Percentiles rank a stretch among this genome's conserved stretches.
Conservation (phyloP, 2,329 filamentous ascomycete genomes). For the Claviceps pusilla region DNA sequence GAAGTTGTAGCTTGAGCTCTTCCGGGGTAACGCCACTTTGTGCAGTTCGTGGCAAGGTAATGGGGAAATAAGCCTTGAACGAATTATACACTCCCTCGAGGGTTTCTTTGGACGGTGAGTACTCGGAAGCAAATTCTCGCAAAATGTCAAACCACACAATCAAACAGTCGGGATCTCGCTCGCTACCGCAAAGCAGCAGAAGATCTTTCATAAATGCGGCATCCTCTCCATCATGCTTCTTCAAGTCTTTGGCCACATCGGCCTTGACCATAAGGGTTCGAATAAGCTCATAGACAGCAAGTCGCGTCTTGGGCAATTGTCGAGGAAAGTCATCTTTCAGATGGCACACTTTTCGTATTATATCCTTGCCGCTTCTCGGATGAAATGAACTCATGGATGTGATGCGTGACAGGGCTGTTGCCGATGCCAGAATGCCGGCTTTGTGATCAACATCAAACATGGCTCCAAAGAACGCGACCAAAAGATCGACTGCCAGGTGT, state of each 20-base stretch:
- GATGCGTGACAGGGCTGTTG: slow-evolving; percentile 36
- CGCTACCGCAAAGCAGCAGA: slow-evolving; percentile 35
- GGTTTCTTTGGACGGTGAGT: slow-evolving; percentile 29
- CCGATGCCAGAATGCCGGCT: slow-evolving; percentile 40
- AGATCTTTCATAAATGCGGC: slow-evolving; percentile 34
- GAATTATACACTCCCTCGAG: slow-evolving; percentile 36
- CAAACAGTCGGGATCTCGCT: slow-evolving; percentile 42
- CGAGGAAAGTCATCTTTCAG: slow-evolving; percentile 42
- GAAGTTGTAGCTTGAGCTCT: slow-evolving; percentile 37
- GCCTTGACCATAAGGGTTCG: slow-evolving; percentile 27
- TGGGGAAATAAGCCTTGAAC: slow-evolving; percentile 47
- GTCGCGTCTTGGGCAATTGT: slow-evolving; percentile 35
- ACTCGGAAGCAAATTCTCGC: slow-evolving; percentile 28
- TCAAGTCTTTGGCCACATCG: slow-evolving; percentile 27
- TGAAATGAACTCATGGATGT: slow-evolving; percentile 36
- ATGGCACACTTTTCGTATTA: slow-evolving; percentile 33
- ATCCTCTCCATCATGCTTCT: slow-evolving; percentile 26
- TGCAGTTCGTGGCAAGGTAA: slow-evolving; percentile 36
- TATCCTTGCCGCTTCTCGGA: slow-evolving; percentile 30
- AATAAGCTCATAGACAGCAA: slow-evolving; percentile 37
- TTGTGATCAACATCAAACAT: slow-evolving; percentile 46
- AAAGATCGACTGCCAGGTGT: slow-evolving; percentile 23
- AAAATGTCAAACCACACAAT: slow-evolving; percentile 42
- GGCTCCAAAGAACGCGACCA: slow-evolving; percentile 40
- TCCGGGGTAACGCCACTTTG: slow-evolving; percentile 40